These are phyloP conservation scores for Hypomyces perniciosus DNA, from an alignment of 2,329 filamentous ascomycete species.

Conservation along the genomic window DNA sequence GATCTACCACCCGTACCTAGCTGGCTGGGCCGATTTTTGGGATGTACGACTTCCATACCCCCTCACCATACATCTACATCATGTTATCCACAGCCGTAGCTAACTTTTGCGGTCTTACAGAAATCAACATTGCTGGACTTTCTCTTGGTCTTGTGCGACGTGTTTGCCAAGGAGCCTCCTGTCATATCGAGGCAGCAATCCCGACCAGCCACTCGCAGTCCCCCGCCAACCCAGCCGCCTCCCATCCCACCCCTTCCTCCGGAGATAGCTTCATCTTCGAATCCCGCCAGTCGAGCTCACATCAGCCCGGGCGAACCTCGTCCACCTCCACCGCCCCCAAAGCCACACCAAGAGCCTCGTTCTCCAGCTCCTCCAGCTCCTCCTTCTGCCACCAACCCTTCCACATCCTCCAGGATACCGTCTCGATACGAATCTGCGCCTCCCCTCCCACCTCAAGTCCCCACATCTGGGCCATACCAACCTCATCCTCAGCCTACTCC, in stretches of 20 bases:
- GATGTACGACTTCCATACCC: conserved; percentile 58
- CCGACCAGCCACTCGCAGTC: conserved; percentile 26
- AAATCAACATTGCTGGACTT: conserved; percentile 83
- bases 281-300: conserved; percentile 30
- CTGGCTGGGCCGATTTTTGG: conserved; percentile 83
- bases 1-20: conserved; percentile 92
- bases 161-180: conserved; percentile 93
- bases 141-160: conserved; percentile 70
- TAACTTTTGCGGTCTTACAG: conserved; percentile 32
- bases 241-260: conserved; percentile 68
- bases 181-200: conserved; percentile 67
- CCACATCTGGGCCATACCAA: conserved; percentile 1
- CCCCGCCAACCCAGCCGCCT: conserved; percentile 42
- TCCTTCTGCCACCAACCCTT: conserved; percentile 16
- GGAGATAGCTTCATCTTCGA: conserved; percentile 43
- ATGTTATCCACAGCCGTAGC: not conserved
- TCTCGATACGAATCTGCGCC: conserved; percentile 45
- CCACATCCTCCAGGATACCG: conserved; percentile 16
- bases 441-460: conserved; percentile 35
- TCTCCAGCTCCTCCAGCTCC: conserved; percentile 24
- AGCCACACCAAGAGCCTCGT: conserved; percentile 26
- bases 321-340: conserved; percentile 47
- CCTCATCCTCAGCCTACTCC: not conserved
- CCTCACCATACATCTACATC: not conserved
- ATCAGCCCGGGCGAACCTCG: conserved; percentile 29